Percentiles rank a stretch among this genome's conserved stretches.
Conservation (phyloP, 768 basidiomycete genomes). For the Tylopilus sp. region DNA sequence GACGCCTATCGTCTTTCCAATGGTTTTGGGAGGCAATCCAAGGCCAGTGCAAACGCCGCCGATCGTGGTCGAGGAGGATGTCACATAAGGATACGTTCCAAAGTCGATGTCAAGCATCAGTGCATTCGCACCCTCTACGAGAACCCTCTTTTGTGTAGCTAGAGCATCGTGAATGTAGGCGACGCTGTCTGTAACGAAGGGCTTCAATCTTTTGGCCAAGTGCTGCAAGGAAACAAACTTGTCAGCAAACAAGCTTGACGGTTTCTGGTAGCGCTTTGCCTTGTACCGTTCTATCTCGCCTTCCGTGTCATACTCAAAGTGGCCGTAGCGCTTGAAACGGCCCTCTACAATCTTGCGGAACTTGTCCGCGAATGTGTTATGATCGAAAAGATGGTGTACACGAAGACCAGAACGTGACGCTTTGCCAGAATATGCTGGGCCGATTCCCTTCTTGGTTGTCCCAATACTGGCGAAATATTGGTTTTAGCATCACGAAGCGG, state of each 20-base stretch:
- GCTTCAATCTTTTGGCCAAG: slow-evolving; percentile 79
- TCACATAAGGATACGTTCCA: slow-evolving; percentile 97
- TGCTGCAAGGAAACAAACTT: slow-evolving; percentile 39
- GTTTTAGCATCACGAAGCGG: neutral
- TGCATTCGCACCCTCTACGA: slow-evolving; percentile 98
- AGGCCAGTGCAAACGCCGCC: slow-evolving; percentile 97
- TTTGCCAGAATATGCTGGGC: slow-evolving; percentile 97
- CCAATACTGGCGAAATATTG: slow-evolving; percentile 64
- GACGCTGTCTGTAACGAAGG: slow-evolving; percentile 88
- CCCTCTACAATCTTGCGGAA: slow-evolving; percentile 96
- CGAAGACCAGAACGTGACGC: slow-evolving; percentile 94
- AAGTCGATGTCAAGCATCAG: slow-evolving; percentile 98
- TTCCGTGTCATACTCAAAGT: slow-evolving; percentile 98
- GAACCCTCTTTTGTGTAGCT: slow-evolving; percentile 67
- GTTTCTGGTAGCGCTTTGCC: slow-evolving; percentile 40
- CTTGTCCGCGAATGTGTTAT: slow-evolving; percentile 78
- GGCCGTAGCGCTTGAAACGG: slow-evolving; percentile 94
- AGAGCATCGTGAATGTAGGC: slow-evolving; percentile 82
- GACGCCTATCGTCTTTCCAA: slow-evolving; percentile 89
- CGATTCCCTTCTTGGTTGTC: slow-evolving; percentile 97
- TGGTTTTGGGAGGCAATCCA: slow-evolving; percentile 88
- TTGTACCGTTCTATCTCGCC: slow-evolving; percentile 92
- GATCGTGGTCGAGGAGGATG: slow-evolving; percentile 88
- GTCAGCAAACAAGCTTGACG: neutral
- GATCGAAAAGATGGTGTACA: slow-evolving; percentile 94